Base-by-base conservation (phyloP, 176 grass and related monocot genomes). In the Puccinellia tenuiflora region DNA sequence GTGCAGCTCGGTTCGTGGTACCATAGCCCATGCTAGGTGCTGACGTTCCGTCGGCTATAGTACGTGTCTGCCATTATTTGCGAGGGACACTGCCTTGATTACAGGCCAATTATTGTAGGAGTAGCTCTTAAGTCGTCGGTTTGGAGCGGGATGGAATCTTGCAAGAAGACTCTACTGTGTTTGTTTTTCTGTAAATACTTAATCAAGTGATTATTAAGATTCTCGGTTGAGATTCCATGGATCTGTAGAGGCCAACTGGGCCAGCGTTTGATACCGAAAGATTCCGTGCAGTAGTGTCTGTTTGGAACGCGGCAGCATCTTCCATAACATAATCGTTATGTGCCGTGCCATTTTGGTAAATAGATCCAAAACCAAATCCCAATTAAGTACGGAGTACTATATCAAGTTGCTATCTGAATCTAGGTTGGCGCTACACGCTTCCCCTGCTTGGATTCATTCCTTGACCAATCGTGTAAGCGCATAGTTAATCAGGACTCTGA, bases 151-250 rank as follows among this genome's bases (percentile, higher is more conserved):
- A n/a, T 1, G 81, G 70, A 76, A 76, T 75, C 56, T 76, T 20
- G 9, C 59, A 6, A n/a, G 12, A 9, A 62, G 60, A 31, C 28
- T 63, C 60, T 63, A 63, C 15, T 9, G 29, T 4, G 11, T 6
- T 43, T 6, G 3, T 1, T 63, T 62, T 57, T 26, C 24, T 2
- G 12, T 52, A n/a, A n/a, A n/a, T n/a, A n/a, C n/a, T n/a, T n/a
- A 46, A 59, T 17, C 46, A 45, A 56, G 37, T 47, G 64, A 78
- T 62, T 2, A 42, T 31, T 7, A 2, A 16, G 67, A 80, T 80
- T 80, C 84, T 53, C 2, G 38, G 54, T 16, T 53, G 73, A 77
- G 83, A 85, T 77, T 68, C 73, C 73, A 76, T 42, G 47, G 73
- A 53, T 76, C 30, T 75, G 72, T 20, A 13, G 28, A 47, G 72